Evolutionary conservation across 2,329 filamentous ascomycete species (phyloP), one percentile per base, ranked within the genome.

Genomic region (Sporothrix luriei): DNA sequence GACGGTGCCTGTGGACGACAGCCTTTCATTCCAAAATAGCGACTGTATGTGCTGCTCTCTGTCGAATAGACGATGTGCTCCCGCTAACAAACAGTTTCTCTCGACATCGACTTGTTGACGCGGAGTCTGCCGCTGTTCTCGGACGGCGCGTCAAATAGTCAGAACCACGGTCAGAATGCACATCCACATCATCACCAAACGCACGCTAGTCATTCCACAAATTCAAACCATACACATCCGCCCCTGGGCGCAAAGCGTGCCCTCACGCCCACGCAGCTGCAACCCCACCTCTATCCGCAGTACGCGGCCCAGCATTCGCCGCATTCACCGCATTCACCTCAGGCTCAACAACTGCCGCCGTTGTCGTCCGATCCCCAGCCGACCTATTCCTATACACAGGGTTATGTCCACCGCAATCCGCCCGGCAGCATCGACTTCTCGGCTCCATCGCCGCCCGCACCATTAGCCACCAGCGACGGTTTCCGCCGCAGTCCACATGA

Each of bases 41-140:
- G 69, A 70, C 48, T 70, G 69, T 70, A 48, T 2, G 69, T 68
- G 14, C 19, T 6, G 21, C 6, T 24, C 2, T 65, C 46, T 19
- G 4, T 62, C 14, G 16, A 38, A 33, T 46, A 26, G 13, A 24
- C 2, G 9, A 14, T 33, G 11, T 13, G 1, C 43, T 43, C 5
- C 16, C 29, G 13, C 51, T 57, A 40, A 68, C 48, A 14, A 9
- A 24, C n/a, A 70, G 69, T 70, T 54, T 71, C 69, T 19, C 48
- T 68, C 57, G 51, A 66, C 38, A 38, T 69, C n/a, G 69, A 69
- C 66, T 40, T 71, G 16, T n/a, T 71, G 7, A 66, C 66, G 26
- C 24, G 52, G 3, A 57, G 43, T 29, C 19, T 48, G 38, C 49
- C 69, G 7, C 13, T 43, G 10, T 26, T 62, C 21, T 14, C 26